A percentile compares a stretch with the other conserved stretches of the same genome.
Evolutionary conservation across 2,329 filamentous ascomycete species (phyloP).

Genomic region (Bipolaris sorokiniana): DNA sequence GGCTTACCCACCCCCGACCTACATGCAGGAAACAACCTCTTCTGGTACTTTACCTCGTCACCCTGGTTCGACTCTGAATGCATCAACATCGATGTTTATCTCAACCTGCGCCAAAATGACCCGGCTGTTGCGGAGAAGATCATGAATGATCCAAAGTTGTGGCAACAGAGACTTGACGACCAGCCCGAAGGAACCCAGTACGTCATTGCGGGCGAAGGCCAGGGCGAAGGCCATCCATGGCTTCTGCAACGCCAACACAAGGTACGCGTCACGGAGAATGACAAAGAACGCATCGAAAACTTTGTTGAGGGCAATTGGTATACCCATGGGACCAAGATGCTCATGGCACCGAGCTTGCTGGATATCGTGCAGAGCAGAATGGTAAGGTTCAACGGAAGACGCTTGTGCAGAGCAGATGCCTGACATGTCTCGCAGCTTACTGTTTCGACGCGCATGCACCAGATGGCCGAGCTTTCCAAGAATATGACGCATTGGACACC

Average conservation of each 20-base stretch:
- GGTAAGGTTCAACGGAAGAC: slow-evolving; percentile 47
- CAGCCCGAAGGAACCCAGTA: slow-evolving; percentile 63
- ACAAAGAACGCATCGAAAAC: slow-evolving; percentile 52
- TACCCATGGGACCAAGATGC: slow-evolving; percentile 65
- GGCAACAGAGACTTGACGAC: slow-evolving; percentile 61
- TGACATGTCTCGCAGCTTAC: slow-evolving; percentile 53
- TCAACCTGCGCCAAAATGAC: slow-evolving; percentile 56
- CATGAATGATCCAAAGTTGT: slow-evolving; percentile 61
- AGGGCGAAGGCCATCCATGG: slow-evolving; percentile 61
- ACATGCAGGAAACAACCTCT: slow-evolving; percentile 49
- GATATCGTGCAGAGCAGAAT: slow-evolving; percentile 63
- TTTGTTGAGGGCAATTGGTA: slow-evolving; percentile 65
- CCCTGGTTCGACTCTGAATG: slow-evolving; percentile 68
- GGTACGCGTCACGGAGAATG: slow-evolving; percentile 44
- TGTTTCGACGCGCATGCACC: slow-evolving; percentile 61
- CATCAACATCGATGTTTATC: slow-evolving; percentile 63
- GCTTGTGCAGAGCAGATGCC: neutral
- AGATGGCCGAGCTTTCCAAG: slow-evolving; percentile 61
- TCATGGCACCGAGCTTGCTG: slow-evolving; percentile 66
- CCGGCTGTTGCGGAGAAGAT: slow-evolving; percentile 54
- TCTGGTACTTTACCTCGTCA: slow-evolving; percentile 67
- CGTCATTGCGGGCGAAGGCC: slow-evolving; percentile 64
- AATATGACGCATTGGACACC: slow-evolving; percentile 64
- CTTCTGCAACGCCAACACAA: slow-evolving; percentile 64
- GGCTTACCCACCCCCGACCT: slow-evolving; percentile 32